Conservation (phyloP, 768 basidiomycete species). For the Tremella fuciformis region DNA sequence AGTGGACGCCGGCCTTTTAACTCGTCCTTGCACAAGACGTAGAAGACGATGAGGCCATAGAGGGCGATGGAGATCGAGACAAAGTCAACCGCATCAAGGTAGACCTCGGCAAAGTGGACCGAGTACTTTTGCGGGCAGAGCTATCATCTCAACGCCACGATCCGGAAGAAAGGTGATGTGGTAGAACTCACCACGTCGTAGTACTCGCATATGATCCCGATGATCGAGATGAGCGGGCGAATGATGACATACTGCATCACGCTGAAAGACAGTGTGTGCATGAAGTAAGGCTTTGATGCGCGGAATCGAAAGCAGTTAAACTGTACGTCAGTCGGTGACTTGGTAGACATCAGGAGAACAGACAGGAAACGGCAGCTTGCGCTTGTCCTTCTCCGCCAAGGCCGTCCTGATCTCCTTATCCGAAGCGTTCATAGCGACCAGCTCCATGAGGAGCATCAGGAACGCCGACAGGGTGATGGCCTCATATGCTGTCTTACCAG, state of each 20-base stretch:
- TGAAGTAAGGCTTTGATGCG: constrained; percentile 68
- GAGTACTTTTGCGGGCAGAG: constrained; percentile 38
- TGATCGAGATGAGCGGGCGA: constrained; percentile 65
- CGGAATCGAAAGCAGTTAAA: constrained; percentile 68
- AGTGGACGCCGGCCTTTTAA: constrained; percentile 72
- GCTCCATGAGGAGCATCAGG: constrained; percentile 77
- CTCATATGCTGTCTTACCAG: constrained; percentile 53
- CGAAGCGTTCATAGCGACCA: constrained; percentile 67
- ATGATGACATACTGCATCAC: constrained; percentile 86
- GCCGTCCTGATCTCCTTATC: constrained; percentile 66
- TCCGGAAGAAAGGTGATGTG: neutral
- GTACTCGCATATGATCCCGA: constrained; percentile 73
- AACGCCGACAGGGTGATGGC: constrained; percentile 82
- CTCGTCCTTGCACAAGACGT: constrained; percentile 74
- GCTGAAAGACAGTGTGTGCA: constrained; percentile 64
- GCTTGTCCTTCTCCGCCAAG: constrained; percentile 75
- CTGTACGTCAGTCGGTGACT: constrained; percentile 50
- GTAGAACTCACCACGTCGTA: constrained; percentile 55
- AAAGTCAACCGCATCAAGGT: constrained; percentile 64
- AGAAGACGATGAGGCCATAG: constrained; percentile 80
- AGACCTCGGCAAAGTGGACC: constrained; percentile 38
- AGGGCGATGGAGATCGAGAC: constrained; percentile 82
- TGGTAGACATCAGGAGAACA: constrained; percentile 57
- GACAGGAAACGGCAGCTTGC: constrained; percentile 57
- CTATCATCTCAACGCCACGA: neutral